Percentiles rank a stretch among this genome's conserved stretches.
These are phyloP conservation scores for Aureobasidium namibiae DNA, from an alignment of 2,329 filamentous ascomycete genomes.

Conservation along the genomic window DNA sequence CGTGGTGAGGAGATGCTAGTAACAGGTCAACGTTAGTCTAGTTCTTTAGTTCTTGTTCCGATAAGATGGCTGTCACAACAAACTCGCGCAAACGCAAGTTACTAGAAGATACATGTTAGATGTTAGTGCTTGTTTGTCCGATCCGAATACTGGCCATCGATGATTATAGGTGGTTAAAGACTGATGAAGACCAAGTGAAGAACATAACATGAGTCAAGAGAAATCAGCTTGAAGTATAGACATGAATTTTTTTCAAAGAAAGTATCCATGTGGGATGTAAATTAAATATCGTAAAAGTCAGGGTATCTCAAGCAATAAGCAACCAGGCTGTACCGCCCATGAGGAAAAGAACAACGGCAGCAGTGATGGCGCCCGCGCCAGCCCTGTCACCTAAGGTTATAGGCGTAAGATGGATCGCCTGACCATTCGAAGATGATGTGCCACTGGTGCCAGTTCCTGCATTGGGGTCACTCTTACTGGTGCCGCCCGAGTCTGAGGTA, in stretches of 20 bases:
- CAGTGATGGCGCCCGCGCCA: constrained; percentile 59
- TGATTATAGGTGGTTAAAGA: too few relatives aligned
- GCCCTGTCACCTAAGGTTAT: constrained; percentile 54
- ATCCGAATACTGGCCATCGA: too few relatives aligned
- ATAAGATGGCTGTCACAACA: too few relatives aligned
- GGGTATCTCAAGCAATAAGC: background rate
- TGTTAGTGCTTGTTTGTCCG: too few relatives aligned
- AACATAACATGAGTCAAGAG: background rate
- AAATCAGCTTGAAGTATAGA: background rate
- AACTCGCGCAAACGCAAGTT: too few relatives aligned
- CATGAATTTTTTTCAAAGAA: background rate
- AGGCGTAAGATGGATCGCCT: background rate
- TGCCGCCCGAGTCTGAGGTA: constrained; percentile 42
- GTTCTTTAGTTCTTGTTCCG: too few relatives aligned
- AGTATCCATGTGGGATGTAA: background rate
- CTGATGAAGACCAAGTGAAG: too few relatives aligned
- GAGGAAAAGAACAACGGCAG: constrained; percentile 47
- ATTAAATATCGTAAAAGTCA: background rate
- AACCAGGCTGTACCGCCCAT: constrained; percentile 36
- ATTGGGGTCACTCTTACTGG: constrained; percentile 35
- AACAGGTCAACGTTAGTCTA: too few relatives aligned
- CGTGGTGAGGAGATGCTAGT: too few relatives aligned
- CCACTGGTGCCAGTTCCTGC: constrained; percentile 31
- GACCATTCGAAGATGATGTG: constrained; percentile 19
- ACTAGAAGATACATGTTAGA: too few relatives aligned